Base-by-base conservation (phyloP, 2,329 filamentous ascomycete genomes). In the Erysiphe pulchra region DNA sequence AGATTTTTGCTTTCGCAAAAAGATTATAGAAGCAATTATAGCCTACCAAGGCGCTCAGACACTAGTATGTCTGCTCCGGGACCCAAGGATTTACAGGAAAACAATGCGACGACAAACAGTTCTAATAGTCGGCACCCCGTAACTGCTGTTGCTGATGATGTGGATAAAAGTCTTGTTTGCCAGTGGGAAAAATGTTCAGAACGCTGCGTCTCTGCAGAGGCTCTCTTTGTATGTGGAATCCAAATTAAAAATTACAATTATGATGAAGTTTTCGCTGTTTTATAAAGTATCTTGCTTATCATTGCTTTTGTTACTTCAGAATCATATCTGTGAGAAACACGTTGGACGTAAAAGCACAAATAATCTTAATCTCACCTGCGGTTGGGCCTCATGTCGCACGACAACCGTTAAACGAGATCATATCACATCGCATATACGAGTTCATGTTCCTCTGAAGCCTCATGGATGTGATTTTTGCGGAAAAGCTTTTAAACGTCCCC, bases 401-500 rank as follows among this genome's bases (percentile, higher is more conserved):
- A 94, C 86, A 42, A 95, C 87, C 2, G 87, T 95, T 61, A 95
- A 98, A 71, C 84, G 90, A 57, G 90, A 95, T 58, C 90, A 98
- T 66, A 98, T 98, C 63, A 98, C 90, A 44, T 95, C 90, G 44
- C 90, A 98, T 64, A 94, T 98, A 56, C 83, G 90, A 52, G 90
- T 95, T 46, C 90, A 98, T 61, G 87, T 98, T n/a, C 90, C 90
- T 1, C 69, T 98, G 50, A 98, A 98, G 71, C 90, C 90, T 53
- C 90, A 98, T 68, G 95, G 94, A 65, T 98, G 90, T 63, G 86
- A 94, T 60, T 92, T 94, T 65, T 98, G 90, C 60, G 84, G 84
- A 60, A 98, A 98, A 69, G 86, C 86, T 1, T 98, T 98, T 72
- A 98, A 98, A 74, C 81, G 90, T 32, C 90, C 90, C 2, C 90